Percentiles rank a stretch among this genome's conserved stretches.
Evolutionary conservation across 257 asterid species (phyloP).

Genomic region (Plantago major): DNA sequence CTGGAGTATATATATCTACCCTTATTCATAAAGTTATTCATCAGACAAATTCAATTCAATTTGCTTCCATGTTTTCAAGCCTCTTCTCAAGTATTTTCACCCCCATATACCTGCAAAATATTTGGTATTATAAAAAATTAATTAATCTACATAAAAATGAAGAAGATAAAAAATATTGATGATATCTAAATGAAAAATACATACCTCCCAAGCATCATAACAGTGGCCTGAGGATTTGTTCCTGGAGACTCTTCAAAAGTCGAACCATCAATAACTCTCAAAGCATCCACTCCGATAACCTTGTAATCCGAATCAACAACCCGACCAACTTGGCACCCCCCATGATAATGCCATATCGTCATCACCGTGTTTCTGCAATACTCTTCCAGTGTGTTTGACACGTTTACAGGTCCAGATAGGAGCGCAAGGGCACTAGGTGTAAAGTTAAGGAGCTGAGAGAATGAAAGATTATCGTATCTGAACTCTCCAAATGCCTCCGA

Average conservation of each 20-base stretch:
- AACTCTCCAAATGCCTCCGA: slow-evolving; percentile 52
- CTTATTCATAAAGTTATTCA: no score
- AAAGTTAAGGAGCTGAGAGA: slow-evolving; percentile 57
- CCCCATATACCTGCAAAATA: slow-evolving; percentile 69
- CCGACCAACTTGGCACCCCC: slow-evolving; percentile 65
- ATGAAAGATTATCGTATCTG: slow-evolving; percentile 36
- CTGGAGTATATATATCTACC: no score
- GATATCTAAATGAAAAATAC: no score
- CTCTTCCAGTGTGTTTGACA: slow-evolving; percentile 61
- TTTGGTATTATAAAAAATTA: no score
- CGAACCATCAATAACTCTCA: slow-evolving; percentile 82
- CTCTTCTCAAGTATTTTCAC: slow-evolving; percentile 50
- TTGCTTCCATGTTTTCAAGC: slow-evolving; percentile 21
- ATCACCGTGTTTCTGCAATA: slow-evolving; percentile 79
- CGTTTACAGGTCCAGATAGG: slow-evolving; percentile 47
- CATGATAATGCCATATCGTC: slow-evolving; percentile 96
- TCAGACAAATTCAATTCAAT: slow-evolving; percentile 7
- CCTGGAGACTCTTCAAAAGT: slow-evolving; percentile 73
- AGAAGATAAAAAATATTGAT: neutral
- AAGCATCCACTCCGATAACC: slow-evolving; percentile 55
- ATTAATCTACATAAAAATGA: neutral
- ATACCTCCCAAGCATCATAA: slow-evolving; percentile 94
- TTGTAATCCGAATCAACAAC: slow-evolving; percentile 54
- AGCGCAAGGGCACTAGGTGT: slow-evolving; percentile 53
- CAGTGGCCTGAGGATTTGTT: slow-evolving; percentile 90